Conservation (phyloP, 331 rosid genomes). For the Phaseolus coccineus region DNA sequence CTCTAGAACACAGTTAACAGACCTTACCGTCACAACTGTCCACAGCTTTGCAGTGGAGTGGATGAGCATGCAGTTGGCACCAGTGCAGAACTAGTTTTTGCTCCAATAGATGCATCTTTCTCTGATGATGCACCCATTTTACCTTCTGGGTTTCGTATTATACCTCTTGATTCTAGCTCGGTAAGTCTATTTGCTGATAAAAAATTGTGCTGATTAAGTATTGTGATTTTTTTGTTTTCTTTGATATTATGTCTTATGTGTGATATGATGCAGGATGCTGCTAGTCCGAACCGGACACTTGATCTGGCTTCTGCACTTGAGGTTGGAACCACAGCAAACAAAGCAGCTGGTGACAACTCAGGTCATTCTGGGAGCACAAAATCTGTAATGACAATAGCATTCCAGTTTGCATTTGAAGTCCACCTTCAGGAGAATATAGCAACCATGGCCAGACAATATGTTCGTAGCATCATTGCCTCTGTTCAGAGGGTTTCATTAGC, state of each 20-base stretch:
- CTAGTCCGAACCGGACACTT: slow-evolving; percentile 94
- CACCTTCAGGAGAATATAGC: slow-evolving; percentile 94
- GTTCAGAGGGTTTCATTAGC: slow-evolving; percentile 98
- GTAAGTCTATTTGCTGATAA: slow-evolving; percentile 46
- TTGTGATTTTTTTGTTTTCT: not conserved
- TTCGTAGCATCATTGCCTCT: slow-evolving; percentile 88
- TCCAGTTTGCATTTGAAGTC: slow-evolving; percentile 91
- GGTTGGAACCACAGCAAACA: slow-evolving; percentile 77
- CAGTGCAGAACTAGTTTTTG: slow-evolving; percentile 91
- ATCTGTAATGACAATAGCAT: slow-evolving; percentile 99
- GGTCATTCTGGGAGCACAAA: slow-evolving; percentile 73
- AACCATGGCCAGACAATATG: slow-evolving; percentile 91
- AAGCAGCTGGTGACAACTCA: slow-evolving; percentile 65
- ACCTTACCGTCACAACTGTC: slow-evolving; percentile 42
- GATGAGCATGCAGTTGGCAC: slow-evolving; percentile 91
- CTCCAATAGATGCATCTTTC: slow-evolving; percentile 99
- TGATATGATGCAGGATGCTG: slow-evolving; percentile 66
- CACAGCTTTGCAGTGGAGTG: slow-evolving; percentile 93
- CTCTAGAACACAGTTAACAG: slow-evolving; percentile 30
- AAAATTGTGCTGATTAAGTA: not conserved
- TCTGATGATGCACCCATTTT: slow-evolving; percentile 96
- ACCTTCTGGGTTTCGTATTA: slow-evolving; percentile 95
- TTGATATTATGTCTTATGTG: not conserved
- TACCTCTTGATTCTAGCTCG: slow-evolving; percentile 82
- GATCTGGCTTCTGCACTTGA: slow-evolving; percentile 99